Conservation (phyloP, 1,284 basidiomycete genomes). For the Gastroboletus turbinatus region DNA sequence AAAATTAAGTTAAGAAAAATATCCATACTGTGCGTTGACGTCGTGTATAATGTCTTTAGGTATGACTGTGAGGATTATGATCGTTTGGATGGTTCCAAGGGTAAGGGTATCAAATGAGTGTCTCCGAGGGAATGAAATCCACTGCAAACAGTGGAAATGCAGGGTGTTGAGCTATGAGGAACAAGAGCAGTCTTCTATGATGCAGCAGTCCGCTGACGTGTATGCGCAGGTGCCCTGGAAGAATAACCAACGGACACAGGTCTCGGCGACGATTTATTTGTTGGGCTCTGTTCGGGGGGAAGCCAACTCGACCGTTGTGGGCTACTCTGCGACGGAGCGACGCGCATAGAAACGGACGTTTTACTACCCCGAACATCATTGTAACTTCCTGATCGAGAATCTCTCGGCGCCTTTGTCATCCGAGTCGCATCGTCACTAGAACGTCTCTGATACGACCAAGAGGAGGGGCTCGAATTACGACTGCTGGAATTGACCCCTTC, state of each 20-base stretch:
- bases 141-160: constrained; percentile 11
- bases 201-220: constrained; percentile 21
- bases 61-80: constrained; percentile 15
- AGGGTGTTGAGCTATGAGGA: background rate
- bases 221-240: constrained; percentile 10
- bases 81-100: constrained; percentile 15
- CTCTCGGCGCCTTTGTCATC: constrained; percentile 8
- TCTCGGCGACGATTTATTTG: constrained; percentile 14
- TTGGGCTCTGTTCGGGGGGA: constrained; percentile 14
- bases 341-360: constrained; percentile 7
- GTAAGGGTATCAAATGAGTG: constrained; percentile 35
- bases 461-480: constrained; percentile 22
- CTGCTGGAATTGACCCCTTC: constrained; percentile 20
- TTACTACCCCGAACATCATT: constrained; percentile 17
- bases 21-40: constrained; percentile 25
- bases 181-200: constrained; percentile 19
- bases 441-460: constrained; percentile 27
- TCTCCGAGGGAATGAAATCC: constrained; percentile 20
- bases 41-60: constrained; percentile 13
- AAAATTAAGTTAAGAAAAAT: constrained; percentile 24
- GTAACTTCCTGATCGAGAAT: constrained; percentile 19
- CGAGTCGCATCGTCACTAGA: constrained; percentile 32
- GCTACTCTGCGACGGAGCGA: constrained; percentile 7
- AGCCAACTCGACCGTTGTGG: constrained; percentile 29
- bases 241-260: constrained; percentile 21